phyloP scores from a whole-genome alignment of 257 asterid genomes.

The Galeopsis tetrahit region DNA sequence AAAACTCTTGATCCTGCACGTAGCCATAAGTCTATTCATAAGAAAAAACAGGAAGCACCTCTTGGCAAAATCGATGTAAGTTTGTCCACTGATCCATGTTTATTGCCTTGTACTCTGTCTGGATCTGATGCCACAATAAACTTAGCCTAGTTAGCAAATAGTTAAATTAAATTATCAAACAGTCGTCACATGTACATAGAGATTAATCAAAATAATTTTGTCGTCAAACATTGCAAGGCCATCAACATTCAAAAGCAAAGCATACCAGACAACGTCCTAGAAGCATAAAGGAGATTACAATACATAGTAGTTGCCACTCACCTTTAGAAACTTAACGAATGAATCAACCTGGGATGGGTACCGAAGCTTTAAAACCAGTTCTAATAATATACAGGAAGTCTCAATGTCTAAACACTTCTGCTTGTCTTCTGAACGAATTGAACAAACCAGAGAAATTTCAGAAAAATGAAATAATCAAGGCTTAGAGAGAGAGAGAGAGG shows the following conservation, averaged over 20 bases:
- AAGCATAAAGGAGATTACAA: constrained; percentile 6
- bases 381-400: constrained; percentile 67
- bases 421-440: constrained; percentile 68
- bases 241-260: constrained; percentile 27
- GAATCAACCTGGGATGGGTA: constrained; percentile 66
- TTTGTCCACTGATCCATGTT: constrained; percentile 97
- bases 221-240: not conserved
- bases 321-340: constrained; percentile 66
- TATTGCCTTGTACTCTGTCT: constrained; percentile 78
- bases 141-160: constrained; percentile 19
- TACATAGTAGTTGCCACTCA: constrained; percentile 35
- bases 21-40: not conserved
- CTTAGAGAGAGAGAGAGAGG: not conserved
- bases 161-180: not conserved
- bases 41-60: constrained; percentile 48
- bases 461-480: not conserved
- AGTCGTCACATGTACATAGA: not conserved
- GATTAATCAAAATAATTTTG: constrained; percentile 10
- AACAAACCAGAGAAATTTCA: constrained; percentile 27
- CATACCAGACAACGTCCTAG: constrained; percentile 19
- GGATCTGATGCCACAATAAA: constrained; percentile 53
- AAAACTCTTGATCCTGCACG: not conserved
- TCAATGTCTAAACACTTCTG: constrained; percentile 91
- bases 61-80: constrained; percentile 79
- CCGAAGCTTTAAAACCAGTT: constrained; percentile 68